Evolutionary conservation across 495 filamentous ascomycete species (phyloP).

Genomic region (Neurospora discreta): DNA sequence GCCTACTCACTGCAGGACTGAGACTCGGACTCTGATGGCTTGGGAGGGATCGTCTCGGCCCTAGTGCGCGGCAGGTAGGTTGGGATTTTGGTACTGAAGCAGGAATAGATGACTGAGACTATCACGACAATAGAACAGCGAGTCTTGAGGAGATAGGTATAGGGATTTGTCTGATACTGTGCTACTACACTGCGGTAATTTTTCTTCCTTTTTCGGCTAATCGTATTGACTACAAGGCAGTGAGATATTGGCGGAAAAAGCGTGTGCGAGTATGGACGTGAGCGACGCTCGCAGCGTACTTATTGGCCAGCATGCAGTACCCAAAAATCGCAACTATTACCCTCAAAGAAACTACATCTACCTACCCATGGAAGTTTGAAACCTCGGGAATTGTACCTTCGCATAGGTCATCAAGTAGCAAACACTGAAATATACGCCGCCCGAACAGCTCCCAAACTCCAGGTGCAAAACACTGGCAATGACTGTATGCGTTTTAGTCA

Average conservation of each 20-base stretch:
- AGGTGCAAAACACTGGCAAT: not conserved
- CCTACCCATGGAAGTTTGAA: not conserved
- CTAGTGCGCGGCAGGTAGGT: too few species aligned
- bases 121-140: not conserved
- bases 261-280: not conserved
- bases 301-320: not conserved
- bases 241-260: not conserved
- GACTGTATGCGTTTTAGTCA: not conserved
- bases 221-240: too few species aligned
- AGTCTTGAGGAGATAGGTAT: not conserved
- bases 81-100: not conserved
- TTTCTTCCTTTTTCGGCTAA: not conserved
- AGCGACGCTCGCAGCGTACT: not conserved
- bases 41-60: too few species aligned
- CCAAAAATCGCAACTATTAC: too few species aligned
- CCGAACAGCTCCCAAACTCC: not conserved
- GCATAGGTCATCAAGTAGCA: not conserved
- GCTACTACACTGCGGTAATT: not conserved
- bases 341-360: not conserved
- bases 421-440: not conserved
- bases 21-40: too few species aligned
- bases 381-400: not conserved
- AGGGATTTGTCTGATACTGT: accelerated
- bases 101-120: not conserved
- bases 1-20: too few species aligned